Evolutionary conservation across 768 basidiomycete genomes (phyloP), one percentile per base, ranked within the genome.

Genomic region (Amanita thiersii): DNA sequence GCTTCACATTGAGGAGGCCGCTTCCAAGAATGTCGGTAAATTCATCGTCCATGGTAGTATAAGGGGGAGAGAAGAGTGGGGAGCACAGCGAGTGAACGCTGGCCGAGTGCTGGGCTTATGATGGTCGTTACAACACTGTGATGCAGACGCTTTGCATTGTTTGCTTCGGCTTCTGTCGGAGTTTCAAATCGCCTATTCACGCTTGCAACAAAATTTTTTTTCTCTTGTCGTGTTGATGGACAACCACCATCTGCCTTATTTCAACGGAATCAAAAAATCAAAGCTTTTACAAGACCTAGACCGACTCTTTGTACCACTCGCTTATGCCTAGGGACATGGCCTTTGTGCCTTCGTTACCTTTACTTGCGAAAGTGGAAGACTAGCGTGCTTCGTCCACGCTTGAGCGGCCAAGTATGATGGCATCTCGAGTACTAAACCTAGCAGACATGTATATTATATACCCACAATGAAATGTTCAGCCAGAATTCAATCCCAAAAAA

Each of bases 291-390:
- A 43, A 29, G 23, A 45, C 55, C n/a, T n/a, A n/a, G n/a, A n/a
- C n/a, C n/a, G n/a, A 31, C 5, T 23, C 36, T n/a, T 17, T 17
- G 12, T 40, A 7, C 82, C 82, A 84, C 79, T 66, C 66, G 65
- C 78, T 65, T 58, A 65, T 72, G 81, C 81, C 83, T 81, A 74
- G 83, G 73, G 66, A 82, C 82, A 86, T 61, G 69, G 83, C 79
- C 50, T 56, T 61, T 46, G 51, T 81, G 81, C 83, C 75, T 72
- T 86, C 80, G 82, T 83, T 73, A 61, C 81, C 77, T 78, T 60
- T 73, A 82, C 81, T 77, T 68, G 81, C 66, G 66, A 58, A n/a
- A 46, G 79, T 85, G 83, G 83, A 68, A 85, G 73, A 85, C 54
- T 25, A 37, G 72, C 43, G 15, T 58, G 62, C 75, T 62, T 69